These are phyloP conservation scores for Cupressus sempervirens DNA, from an alignment of 75 land plant genomes.

Conservation along the genomic window DNA sequence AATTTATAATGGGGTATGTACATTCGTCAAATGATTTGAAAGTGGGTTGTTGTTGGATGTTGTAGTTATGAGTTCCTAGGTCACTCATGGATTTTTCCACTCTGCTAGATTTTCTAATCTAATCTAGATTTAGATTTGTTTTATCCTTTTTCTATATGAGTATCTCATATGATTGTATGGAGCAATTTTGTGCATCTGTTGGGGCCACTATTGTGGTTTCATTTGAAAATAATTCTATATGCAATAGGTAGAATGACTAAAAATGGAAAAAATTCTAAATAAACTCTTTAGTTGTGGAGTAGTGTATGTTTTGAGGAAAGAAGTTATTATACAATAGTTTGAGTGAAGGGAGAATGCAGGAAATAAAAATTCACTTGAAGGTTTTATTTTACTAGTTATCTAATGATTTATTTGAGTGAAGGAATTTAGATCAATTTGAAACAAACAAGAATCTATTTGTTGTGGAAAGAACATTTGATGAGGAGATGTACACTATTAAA, in stretches of 20 bases:
- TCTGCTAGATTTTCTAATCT: neutral
- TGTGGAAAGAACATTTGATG: conserved; percentile 89
- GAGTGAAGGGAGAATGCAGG: neutral
- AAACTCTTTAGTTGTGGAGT: neutral
- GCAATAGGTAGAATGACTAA: neutral
- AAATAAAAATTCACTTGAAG: neutral
- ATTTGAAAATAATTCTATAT: too few relatives aligned
- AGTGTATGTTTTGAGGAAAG: too few relatives aligned
- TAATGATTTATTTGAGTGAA: conserved; percentile 13
- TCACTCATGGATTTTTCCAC: neutral
- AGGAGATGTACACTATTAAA: conserved; percentile 91
- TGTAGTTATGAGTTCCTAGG: too few relatives aligned
- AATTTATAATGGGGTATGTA: too few relatives aligned
- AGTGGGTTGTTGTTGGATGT: too few relatives aligned
- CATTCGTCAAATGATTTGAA: too few relatives aligned
- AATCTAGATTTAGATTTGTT: neutral
- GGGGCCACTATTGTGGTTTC: neutral
- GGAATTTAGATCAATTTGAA: conserved; percentile 95
- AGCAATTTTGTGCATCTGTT: neutral
- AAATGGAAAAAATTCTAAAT: neutral
- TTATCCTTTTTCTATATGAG: too few relatives aligned
- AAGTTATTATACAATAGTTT: neutral
- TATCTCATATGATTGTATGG: too few relatives aligned
- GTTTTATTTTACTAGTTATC: neutral
- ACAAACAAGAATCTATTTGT: conserved; percentile 82